Conservation (phyloP, 2,329 filamentous ascomycete species). For the Lasiodiplodia gonubiensis region DNA sequence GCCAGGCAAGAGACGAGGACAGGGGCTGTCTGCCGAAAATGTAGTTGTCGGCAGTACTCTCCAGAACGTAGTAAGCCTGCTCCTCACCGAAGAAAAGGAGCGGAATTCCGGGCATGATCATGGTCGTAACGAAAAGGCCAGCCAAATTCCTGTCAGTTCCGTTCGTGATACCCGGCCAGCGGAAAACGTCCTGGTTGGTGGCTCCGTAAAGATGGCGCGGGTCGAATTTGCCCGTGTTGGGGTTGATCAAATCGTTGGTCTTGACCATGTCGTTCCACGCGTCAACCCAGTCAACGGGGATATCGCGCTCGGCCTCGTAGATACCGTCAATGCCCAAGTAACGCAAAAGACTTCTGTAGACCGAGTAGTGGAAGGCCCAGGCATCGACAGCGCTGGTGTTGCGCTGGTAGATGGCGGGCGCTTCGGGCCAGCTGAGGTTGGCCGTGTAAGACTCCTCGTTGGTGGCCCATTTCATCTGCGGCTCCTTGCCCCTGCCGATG, state of each 20-base stretch:
- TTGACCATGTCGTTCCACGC: constrained; percentile 63
- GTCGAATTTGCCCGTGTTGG: constrained; percentile 66
- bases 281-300: constrained; percentile 52
- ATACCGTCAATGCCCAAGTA: constrained; percentile 8
- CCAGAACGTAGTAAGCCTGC: constrained; percentile 66
- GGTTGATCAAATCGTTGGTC: constrained; percentile 66
- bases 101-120: constrained; percentile 66
- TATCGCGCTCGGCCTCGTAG: constrained; percentile 13
- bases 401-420: constrained; percentile 52
- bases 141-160: constrained; percentile 64
- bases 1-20: constrained; percentile 66
- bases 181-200: constrained; percentile 70
- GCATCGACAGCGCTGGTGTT: constrained; percentile 62
- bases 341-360: constrained; percentile 55
- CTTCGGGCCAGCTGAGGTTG: constrained; percentile 49
- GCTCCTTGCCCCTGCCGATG: constrained; percentile 66
- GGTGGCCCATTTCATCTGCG: constrained; percentile 57
- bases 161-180: constrained; percentile 65
- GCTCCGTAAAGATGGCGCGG: constrained; percentile 69
- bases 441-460: constrained; percentile 56
- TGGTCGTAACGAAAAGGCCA: constrained; percentile 63
- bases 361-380: constrained; percentile 67
- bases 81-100: constrained; percentile 69
- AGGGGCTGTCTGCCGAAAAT: constrained; percentile 69
- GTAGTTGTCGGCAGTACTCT: constrained; percentile 69